A percentile compares a stretch with the other conserved stretches of the same genome.
Evolutionary conservation across 176 grass and related monocot genomes (phyloP).

Genomic region (Cenchrus fungigraminus): DNA sequence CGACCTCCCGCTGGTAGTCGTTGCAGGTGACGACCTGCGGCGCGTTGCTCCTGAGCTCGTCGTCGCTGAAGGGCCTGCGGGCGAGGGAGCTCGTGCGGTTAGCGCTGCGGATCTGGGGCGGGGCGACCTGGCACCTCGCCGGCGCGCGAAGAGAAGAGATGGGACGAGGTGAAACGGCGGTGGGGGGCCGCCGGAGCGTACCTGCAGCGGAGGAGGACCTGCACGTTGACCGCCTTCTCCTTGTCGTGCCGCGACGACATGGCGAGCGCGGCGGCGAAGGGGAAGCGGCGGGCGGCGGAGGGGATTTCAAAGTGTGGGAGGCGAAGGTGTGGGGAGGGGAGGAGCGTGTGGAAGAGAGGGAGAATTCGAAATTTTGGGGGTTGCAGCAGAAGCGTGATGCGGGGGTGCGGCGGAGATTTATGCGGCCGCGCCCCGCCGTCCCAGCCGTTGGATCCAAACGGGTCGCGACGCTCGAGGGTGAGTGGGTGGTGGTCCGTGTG

Average conservation of each 20-base stretch:
- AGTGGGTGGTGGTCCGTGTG: neutral
- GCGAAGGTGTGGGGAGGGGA: neutral
- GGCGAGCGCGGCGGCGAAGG: slow-evolving; percentile 16
- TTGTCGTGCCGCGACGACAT: slow-evolving; percentile 97
- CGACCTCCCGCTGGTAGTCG: slow-evolving; percentile 89
- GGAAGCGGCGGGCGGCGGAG: neutral
- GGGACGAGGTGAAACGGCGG: neutral
- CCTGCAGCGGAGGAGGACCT: slow-evolving; percentile 98
- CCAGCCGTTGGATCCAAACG: slow-evolving; percentile 11
- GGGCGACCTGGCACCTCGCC: neutral
- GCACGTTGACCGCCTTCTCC: slow-evolving; percentile 97
- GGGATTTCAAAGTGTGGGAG: slow-evolving; percentile 31
- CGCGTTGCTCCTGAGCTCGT: slow-evolving; percentile 84
- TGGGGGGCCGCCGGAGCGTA: slow-evolving; percentile 1
- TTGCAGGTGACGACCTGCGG: slow-evolving; percentile 96
- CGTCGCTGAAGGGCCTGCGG: slow-evolving; percentile 82
- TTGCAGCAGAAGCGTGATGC: neutral
- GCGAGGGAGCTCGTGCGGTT: no score
- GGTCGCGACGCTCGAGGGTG: neutral
- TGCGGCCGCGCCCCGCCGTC: neutral
- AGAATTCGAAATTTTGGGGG: slow-evolving; percentile 44
- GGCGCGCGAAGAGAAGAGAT: neutral
- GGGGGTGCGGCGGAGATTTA: neutral
- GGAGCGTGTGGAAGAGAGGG: neutral
- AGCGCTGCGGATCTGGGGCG: slow-evolving; percentile 35